Evolutionary conservation across 2,329 filamentous ascomycete genomes (phyloP), one percentile per base, ranked within the genome.

Genomic region (Amauroascus niger): DNA sequence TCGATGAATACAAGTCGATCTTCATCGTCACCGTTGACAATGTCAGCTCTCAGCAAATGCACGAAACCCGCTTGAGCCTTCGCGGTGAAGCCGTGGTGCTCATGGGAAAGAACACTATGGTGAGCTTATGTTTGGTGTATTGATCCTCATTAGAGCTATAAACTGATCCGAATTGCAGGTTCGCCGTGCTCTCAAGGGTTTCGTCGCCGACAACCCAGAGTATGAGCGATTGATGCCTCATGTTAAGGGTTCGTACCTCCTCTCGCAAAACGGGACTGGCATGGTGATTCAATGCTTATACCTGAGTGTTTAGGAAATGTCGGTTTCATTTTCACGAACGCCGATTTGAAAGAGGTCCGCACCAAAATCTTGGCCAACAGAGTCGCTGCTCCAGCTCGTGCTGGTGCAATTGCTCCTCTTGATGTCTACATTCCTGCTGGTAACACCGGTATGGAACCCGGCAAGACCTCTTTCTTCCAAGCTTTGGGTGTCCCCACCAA

Each of bases 381-480:
- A 80, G 90, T 98, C 72, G 91, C 91, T 65, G 93, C 93, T 63
- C 93, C 93, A 62, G 93, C 93, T 66, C 89, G 93, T 88, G 91
- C 93, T 69, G 94, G 94, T 85, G 93, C 94, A 70, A 69, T 98
- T 67, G 94, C 93, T 65, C 93, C 94, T 64, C 76, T 72, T 70
- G 94, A 98, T 76, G 93, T 98, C 73, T 98, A 78, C 80, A 75
- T 98, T 65, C 93, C 93, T 64, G 93, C 90, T 66, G 93, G 93
- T 77, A 98, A 98, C 87, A 98, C 93, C 70, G 93, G 93, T 79
- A 98, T 98, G 93, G 93, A 98, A 78, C 94, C 93, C 73, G 94
- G 94, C 77, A 98, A 98, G 87, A 98, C 93, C 71, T 97, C 93
- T 73, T 98, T 98, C 89, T 98, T 98, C 90, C 93, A 98, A 86